Evolutionary conservation across 2,329 filamentous ascomycete genomes (phyloP), one percentile per base, ranked within the genome.

Genomic region (Paracorniculantispora psalliotae): DNA sequence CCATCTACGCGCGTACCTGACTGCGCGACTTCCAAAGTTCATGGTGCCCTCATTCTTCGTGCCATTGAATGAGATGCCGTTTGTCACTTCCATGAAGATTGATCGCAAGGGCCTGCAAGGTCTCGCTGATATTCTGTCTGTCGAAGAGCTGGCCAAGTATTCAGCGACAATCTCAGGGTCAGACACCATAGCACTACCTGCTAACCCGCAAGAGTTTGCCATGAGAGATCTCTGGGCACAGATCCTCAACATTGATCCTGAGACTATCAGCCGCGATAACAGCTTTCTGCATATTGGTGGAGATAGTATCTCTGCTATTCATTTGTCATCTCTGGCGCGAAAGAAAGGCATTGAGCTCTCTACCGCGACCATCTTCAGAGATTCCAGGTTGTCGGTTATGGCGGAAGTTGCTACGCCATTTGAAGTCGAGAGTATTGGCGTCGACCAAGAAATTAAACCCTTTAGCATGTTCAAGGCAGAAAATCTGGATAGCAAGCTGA

Each of bases 281-380:
- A 49, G 43, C 37, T 63, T 63, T 35, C 39, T 63, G 53, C 55
- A 54, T 15, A 56, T 63, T 17, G 62, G 62, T 12, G 62, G 62
- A 25, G 62, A 63, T 28, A 62, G 61, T 6, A 63, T 63, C 33
- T 59, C 52, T 7, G 61, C 62, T 19, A 62, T 63, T 37, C 46
- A 61, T 13, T 51, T 63, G 17, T 54, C 60, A 6, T 56, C 61
- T 4, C 25, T 47, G 12, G 54, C 56, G 4, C 43, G 44, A 15
- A 23, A 54, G 6, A 46, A 53, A 10, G 57, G 57, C 12, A 41
- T 64, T 21, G 33, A 39, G 5, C 35, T 64, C 7, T 47, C 59
- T 10, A 58, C 60, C 2, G 21, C 53, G 23, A 39, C 49, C 35
- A 51, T 64, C 19, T 63, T 63, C 39, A 48, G 59, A 23, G 56